Percentiles rank a stretch among this genome's conserved stretches.
Evolutionary conservation across 2,329 filamentous ascomycete species (phyloP).

Genomic region (Aspergillus sojae): DNA sequence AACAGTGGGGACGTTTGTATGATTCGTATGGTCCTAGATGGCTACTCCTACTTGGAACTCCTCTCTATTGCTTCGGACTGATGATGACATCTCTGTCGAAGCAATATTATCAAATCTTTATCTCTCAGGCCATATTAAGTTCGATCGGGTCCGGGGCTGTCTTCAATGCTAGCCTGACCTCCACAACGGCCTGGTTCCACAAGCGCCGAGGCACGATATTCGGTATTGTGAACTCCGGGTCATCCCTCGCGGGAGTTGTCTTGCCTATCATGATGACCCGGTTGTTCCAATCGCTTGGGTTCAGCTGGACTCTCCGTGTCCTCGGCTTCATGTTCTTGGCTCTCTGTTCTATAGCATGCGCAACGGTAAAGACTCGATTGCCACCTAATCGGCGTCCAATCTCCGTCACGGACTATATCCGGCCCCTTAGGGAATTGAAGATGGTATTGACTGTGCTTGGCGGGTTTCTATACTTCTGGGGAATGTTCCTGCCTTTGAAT

Average conservation of each 20-base stretch:
- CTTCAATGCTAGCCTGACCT: slow-evolving; percentile 18
- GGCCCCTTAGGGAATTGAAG: slow-evolving; percentile 26
- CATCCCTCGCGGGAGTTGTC: slow-evolving; percentile 57
- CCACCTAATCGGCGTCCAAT: background rate
- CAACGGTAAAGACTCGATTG: background rate
- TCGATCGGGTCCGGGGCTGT: slow-evolving; percentile 43
- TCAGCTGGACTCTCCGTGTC: background rate
- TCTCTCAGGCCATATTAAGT: slow-evolving; percentile 55
- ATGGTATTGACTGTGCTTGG: slow-evolving; percentile 25
- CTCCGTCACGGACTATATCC: slow-evolving; percentile 20
- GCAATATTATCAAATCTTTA: slow-evolving; percentile 57
- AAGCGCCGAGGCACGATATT: slow-evolving; percentile 53
- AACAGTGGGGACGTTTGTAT: slow-evolving; percentile 60
- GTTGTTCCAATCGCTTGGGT: background rate
- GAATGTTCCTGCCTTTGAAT: slow-evolving; percentile 62
- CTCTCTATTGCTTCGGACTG: slow-evolving; percentile 56
- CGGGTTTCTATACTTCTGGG: slow-evolving; percentile 52
- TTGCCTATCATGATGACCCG: slow-evolving; percentile 57
- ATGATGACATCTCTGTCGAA: slow-evolving; percentile 57
- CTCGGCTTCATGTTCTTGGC: background rate
- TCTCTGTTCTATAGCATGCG: background rate
- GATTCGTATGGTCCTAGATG: slow-evolving; percentile 64
- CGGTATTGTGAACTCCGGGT: slow-evolving; percentile 56
- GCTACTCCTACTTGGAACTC: slow-evolving; percentile 52
- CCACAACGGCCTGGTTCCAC: slow-evolving; percentile 53